phyloP scores from a whole-genome alignment of 345 rosid genomes.

The Brassica napus region Da-Ae NC_063449.1:24368501-24369000 shows the following conservation, averaged over 20 bases:
- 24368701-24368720: background rate
- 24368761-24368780: conserved; percentile 85
- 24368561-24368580: conserved; percentile 60
- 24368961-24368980: conserved; percentile 75
- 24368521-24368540: conserved; percentile 35
- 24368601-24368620: conserved; percentile 46
- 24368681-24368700: background rate
- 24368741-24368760: conserved; percentile 43
- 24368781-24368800: conserved; percentile 69
- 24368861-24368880: conserved; percentile 37
- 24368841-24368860: conserved; percentile 63
- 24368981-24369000: conserved; percentile 90
- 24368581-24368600: conserved; percentile 48
- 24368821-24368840: conserved; percentile 57
- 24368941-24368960: conserved; percentile 44
- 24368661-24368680: conserved; percentile 63
- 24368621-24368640: conserved; percentile 42
- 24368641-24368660: conserved; percentile 67
- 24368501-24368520: conserved; percentile 54
- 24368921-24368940: background rate
- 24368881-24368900: conserved; percentile 2
- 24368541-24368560: conserved; percentile 43
- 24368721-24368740: background rate
- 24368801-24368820: conserved; percentile 82
- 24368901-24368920: background rate